Evolutionary conservation across 257 asterid genomes (phyloP).

Genomic region (Solanum verrucosum): DNA sequence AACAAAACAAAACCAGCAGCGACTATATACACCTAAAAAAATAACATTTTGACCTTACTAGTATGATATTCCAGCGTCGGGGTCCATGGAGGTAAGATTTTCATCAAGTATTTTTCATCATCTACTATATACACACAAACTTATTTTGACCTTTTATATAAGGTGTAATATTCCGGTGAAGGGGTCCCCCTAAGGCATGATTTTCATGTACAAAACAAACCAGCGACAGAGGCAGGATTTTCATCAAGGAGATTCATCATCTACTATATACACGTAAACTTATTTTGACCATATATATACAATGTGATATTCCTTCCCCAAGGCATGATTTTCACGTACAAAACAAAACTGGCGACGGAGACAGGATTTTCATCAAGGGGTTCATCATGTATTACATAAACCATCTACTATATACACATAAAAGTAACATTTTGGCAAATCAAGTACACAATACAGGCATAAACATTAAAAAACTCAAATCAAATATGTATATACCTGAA

Average conservation of each 20-base stretch:
- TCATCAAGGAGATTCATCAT: not conserved
- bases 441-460: not conserved
- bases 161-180: not conserved
- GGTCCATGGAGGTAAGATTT: not conserved
- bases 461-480: not conserved
- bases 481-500: slow-evolving; percentile 44
- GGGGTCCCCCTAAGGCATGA: not conserved
- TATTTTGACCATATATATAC: not conserved
- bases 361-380: not conserved
- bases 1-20: not conserved
- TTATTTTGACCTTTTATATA: not conserved
- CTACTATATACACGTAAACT: not conserved
- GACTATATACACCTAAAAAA: not conserved
- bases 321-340: not conserved
- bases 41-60: not conserved
- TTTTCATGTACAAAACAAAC: not conserved
- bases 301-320: not conserved
- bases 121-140: not conserved
- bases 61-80: fast-evolving
- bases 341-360: not conserved
- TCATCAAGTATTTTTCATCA: not conserved
- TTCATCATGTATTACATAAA: not conserved
- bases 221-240: not conserved
- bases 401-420: not conserved
- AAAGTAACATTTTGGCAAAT: not conserved